Percentiles rank a stretch among this genome's conserved stretches.
Evolutionary conservation across 2,329 filamentous ascomycete species (phyloP).

Genomic region (Diaporthe eres): DNA sequence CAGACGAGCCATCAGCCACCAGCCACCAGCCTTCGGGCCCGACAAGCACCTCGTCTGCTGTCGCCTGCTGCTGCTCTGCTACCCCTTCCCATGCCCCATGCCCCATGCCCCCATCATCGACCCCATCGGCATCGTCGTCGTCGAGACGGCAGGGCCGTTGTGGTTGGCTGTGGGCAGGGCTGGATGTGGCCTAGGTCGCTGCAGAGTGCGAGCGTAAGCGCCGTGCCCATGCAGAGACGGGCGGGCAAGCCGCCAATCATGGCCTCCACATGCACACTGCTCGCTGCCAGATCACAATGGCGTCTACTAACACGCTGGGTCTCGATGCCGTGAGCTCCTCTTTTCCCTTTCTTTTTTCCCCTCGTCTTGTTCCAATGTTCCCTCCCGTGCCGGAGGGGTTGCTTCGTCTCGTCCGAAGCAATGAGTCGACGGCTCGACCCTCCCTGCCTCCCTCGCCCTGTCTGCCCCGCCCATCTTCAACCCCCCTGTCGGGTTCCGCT

Average conservation of each 20-base stretch:
- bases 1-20: neutral
- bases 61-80: neutral
- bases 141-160: constrained; percentile 19
- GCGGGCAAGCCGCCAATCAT: constrained; percentile 39
- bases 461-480: neutral
- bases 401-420: constrained; percentile 23
- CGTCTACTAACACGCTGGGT: constrained; percentile 30
- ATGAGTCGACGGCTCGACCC: constrained; percentile 12
- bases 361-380: neutral
- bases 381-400: neutral
- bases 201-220: constrained; percentile 39
- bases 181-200: constrained; percentile 21
- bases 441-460: constrained; percentile 3
- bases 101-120: neutral
- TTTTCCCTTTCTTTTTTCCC: neutral
- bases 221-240: constrained; percentile 36
- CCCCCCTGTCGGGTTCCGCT: constrained; percentile 2
- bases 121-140: constrained; percentile 18
- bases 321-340: neutral
- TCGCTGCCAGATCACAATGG: constrained; percentile 39
- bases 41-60: neutral
- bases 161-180: constrained; percentile 20
- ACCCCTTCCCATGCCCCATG: neutral
- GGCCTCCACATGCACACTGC: constrained; percentile 37
- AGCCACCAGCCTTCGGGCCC: neutral